Percentiles rank a stretch among this genome's conserved stretches.
Evolutionary conservation across 257 asterid genomes (phyloP).

Genomic region (Solanum stenotomum): DNA sequence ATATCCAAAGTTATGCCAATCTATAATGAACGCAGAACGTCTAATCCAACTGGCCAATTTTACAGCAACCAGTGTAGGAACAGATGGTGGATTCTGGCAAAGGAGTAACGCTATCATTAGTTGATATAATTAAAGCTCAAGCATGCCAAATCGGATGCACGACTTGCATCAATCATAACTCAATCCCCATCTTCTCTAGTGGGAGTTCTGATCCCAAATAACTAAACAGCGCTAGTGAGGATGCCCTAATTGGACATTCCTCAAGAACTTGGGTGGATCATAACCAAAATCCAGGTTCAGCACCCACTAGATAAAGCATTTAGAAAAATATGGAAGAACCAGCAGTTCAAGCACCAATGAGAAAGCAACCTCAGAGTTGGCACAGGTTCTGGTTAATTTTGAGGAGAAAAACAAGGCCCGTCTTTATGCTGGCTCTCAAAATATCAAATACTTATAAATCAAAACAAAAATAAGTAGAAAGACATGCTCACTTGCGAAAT

Average conservation of each 20-base stretch:
- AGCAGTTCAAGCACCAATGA: not conserved
- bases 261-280: not conserved
- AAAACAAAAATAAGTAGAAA: not conserved
- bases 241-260: not conserved
- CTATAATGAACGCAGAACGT: constrained; percentile 59
- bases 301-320: not conserved
- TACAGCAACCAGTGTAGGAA: constrained; percentile 91
- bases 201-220: not conserved
- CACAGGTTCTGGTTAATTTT: not conserved
- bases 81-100: constrained; percentile 95
- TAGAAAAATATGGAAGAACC: not conserved
- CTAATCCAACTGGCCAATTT: constrained; percentile 88
- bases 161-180: not conserved
- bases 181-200: not conserved
- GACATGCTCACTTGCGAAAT: not conserved
- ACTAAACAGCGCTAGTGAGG: not conserved
- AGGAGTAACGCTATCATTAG: constrained; percentile 3
- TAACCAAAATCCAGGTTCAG: not conserved
- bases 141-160: not conserved
- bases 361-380: not conserved
- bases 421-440: not conserved
- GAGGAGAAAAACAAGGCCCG: not conserved
- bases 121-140: constrained; percentile 1
- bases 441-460: not conserved
- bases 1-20: constrained; percentile 97